Percentiles rank a stretch among this genome's conserved stretches.
These are phyloP conservation scores for Paragyromitra xinjiangensis DNA, from an alignment of 495 filamentous ascomycete species.

Conservation along the genomic window DNA sequence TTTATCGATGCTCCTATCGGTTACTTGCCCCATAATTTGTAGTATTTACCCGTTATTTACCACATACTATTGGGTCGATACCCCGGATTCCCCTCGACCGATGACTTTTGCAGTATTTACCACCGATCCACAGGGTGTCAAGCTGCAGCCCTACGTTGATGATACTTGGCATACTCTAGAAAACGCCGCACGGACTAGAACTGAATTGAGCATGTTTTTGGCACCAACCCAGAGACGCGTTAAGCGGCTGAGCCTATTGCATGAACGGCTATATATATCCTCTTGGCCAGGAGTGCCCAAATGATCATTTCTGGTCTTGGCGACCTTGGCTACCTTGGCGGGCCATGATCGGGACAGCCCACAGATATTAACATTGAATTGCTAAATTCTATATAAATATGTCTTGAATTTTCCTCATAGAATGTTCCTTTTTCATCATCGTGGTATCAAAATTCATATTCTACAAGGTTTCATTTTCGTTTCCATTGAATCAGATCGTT, in stretches of 20 bases:
- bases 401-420: neutral
- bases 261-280: neutral
- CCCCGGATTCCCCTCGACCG: neutral
- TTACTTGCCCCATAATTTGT: neutral
- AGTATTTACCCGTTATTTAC: neutral
- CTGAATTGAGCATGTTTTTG: neutral
- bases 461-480: neutral
- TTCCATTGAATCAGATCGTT: neutral
- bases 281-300: neutral
- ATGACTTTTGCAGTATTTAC: neutral
- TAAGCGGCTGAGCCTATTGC: neutral
- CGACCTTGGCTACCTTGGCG: constrained; percentile 18
- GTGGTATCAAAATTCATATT: neutral
- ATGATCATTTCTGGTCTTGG: neutral
- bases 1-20: constrained; percentile 3
- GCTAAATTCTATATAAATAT: neutral
- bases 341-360: neutral
- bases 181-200: neutral
- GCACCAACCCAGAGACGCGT: neutral
- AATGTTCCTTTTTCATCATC: neutral
- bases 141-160: neutral
- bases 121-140: neutral
- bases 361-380: constrained; percentile 5
- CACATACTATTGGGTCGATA: neutral
- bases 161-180: neutral